phyloP scores from a whole-genome alignment of 805 yeast species.

The Ogataea methylovora region DNA sequence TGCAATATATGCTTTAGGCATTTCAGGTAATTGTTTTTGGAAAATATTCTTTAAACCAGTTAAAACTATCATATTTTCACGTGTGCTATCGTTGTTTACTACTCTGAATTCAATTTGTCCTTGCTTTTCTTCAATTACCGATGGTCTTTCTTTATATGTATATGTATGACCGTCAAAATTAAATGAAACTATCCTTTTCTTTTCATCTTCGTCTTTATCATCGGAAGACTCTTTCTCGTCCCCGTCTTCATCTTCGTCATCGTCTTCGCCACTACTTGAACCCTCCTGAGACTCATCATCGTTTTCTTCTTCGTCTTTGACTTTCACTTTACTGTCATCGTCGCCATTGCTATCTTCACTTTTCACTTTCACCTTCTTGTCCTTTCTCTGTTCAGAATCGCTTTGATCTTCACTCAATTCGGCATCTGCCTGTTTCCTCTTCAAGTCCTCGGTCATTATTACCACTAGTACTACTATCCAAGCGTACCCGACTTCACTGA shows the following conservation, averaged over 20 bases:
- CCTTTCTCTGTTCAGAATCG: constrained; percentile 1
- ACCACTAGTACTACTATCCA: too few species aligned
- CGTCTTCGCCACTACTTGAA: constrained; percentile 14
- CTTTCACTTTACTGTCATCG: constrained; percentile 8
- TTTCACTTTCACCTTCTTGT: constrained; percentile 12
- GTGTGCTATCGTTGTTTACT: constrained; percentile 87
- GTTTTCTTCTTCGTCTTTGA: constrained; percentile 10
- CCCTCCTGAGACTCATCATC: too few species aligned
- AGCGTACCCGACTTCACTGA: too few species aligned
- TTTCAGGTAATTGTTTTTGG: constrained; percentile 95
- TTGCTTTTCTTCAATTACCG: constrained; percentile 88
- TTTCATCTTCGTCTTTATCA: constrained; percentile 30
- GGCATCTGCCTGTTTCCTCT: too few species aligned
- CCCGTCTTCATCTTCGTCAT: constrained; percentile 17
- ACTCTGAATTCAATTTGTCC: constrained; percentile 93
- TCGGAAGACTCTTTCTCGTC: constrained; percentile 20
- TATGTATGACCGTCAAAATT: constrained; percentile 73
- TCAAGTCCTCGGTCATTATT: too few species aligned
- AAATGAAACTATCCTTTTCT: constrained; percentile 38
- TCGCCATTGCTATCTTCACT: constrained; percentile 7
- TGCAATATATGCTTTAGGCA: constrained; percentile 97
- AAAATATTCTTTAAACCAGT: constrained; percentile 95
- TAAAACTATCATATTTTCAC: constrained; percentile 81
- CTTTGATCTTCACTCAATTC: background rate
- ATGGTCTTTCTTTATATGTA: constrained; percentile 85